A percentile compares a stretch with the other conserved stretches of the same genome.
phyloP scores from a whole-genome alignment of 176 grass and related monocot species.

The Thinopyrum elongatum region DNA sequence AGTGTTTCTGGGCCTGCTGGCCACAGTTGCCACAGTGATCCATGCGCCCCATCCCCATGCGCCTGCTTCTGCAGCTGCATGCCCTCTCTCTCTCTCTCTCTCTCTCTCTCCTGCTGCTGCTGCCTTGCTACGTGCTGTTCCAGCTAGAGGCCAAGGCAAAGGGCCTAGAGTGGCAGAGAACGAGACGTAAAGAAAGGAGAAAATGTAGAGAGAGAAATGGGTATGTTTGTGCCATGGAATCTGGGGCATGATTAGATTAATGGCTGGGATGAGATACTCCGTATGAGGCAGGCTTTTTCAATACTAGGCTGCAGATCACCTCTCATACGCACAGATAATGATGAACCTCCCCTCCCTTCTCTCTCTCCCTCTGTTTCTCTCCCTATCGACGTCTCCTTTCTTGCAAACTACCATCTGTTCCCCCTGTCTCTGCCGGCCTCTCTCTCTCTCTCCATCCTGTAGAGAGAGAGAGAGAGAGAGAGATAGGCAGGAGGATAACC shows the following conservation, averaged over 20 bases:
- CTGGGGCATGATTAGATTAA: constrained; percentile 46
- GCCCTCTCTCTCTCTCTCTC: not conserved
- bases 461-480: not conserved
- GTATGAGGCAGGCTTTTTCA: constrained; percentile 36
- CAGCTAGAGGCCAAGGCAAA: constrained; percentile 22
- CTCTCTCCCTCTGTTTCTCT: not conserved
- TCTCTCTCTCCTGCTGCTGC: not conserved
- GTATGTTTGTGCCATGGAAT: constrained; percentile 39
- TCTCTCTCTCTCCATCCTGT: not conserved
- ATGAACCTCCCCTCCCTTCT: not conserved
- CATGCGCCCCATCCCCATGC: constrained; percentile 5
- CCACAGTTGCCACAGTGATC: constrained; percentile 26
- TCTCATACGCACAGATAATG: not conserved
- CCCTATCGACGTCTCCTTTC: constrained; percentile 9
- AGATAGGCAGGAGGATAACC: not conserved
- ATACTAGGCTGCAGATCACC: constrained; percentile 31
- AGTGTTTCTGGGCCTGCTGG: constrained; percentile 11
- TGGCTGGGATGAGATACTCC: not conserved
- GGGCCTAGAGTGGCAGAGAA: constrained; percentile 21
- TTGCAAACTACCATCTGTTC: constrained; percentile 40
- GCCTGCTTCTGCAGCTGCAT: not conserved
- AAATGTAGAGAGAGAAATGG: not conserved
- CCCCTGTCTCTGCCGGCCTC: constrained; percentile 1
- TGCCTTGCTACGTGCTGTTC: not conserved
- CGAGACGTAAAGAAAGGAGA: constrained; percentile 1